A percentile compares a stretch with the other conserved stretches of the same genome.
Conservation (phyloP, 768 basidiomycete genomes). For the Imleria badia region DNA sequence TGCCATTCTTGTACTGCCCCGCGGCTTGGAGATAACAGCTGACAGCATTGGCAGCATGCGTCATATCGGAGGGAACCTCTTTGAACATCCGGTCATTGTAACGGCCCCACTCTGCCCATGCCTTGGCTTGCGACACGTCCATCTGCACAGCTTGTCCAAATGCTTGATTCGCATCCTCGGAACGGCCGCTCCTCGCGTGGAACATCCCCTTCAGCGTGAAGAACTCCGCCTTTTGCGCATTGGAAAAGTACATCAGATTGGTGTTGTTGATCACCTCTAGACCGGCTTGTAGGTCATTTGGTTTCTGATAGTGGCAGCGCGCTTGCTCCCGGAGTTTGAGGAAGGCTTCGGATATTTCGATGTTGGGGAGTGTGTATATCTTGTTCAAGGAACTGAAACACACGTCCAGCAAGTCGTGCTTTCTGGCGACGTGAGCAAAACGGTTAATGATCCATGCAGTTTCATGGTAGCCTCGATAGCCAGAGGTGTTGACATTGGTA, state of each 20-base stretch:
- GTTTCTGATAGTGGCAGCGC: conserved; percentile 95
- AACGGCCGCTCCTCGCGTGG: conserved; percentile 79
- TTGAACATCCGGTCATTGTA: conserved; percentile 94
- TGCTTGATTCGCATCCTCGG: conserved; percentile 87
- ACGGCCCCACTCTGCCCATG: conserved; percentile 98
- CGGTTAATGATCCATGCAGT: conserved; percentile 99
- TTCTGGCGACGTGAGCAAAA: conserved; percentile 96
- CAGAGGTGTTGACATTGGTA: conserved; percentile 74
- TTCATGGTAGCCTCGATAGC: conserved; percentile 97
- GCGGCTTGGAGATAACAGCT: conserved; percentile 98
- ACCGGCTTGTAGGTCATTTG: conserved; percentile 89
- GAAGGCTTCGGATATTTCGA: conserved; percentile 99
- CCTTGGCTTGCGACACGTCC: conserved; percentile 92
- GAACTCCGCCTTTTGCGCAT: conserved; percentile 94
- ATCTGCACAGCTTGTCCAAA: conserved; percentile 96
- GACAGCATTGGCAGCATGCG: conserved; percentile 85
- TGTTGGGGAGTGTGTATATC: conserved; percentile 98
- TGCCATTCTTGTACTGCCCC: conserved; percentile 90
- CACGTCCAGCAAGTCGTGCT: conserved; percentile 94
- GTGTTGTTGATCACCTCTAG: conserved; percentile 99
- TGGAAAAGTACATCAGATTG: conserved; percentile 97
- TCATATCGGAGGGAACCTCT: conserved; percentile 70
- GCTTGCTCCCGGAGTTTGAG: conserved; percentile 98
- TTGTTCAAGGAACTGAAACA: conserved; percentile 94
- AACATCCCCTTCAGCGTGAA: conserved; percentile 99